These are phyloP conservation scores for Cyclotella atomus DNA, from an alignment of 108 stramenopile genomes.

Conservation along the genomic window DNA sequence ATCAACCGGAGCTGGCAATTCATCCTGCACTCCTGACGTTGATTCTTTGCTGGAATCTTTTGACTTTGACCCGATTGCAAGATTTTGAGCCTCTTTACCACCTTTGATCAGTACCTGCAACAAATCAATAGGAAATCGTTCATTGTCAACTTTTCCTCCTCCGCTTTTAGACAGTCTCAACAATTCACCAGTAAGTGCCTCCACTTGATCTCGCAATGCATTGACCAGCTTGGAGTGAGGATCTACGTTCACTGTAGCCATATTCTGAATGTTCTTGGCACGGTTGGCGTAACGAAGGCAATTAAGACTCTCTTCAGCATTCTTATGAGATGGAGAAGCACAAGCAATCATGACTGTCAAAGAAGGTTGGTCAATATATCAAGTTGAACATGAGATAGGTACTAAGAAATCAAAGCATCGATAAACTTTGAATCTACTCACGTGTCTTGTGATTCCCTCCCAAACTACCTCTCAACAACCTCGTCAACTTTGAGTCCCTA, in stretches of 20 bases:
- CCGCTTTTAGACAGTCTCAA: slow-evolving; percentile 45
- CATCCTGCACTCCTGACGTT: background rate
- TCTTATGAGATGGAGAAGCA: slow-evolving; percentile 76
- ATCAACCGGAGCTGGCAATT: background rate
- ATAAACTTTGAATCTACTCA: no score
- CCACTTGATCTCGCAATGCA: slow-evolving; percentile 50
- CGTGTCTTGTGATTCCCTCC: slow-evolving; percentile 97
- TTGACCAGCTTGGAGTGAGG: slow-evolving; percentile 57
- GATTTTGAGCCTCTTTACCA: slow-evolving; percentile 24
- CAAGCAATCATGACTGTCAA: slow-evolving; percentile 91
- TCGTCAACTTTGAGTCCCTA: slow-evolving; percentile 89
- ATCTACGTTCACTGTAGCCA: slow-evolving; percentile 46
- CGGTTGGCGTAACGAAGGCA: slow-evolving; percentile 96
- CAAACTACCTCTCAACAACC: slow-evolving; percentile 70
- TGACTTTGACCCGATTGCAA: slow-evolving; percentile 15
- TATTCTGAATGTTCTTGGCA: slow-evolving; percentile 97
- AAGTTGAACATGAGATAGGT: no score
- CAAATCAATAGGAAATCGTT: slow-evolving; percentile 46
- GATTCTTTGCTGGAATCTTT: background rate
- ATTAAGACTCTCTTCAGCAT: slow-evolving; percentile 94
- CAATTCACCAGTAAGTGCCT: slow-evolving; percentile 62
- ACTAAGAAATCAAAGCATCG: no score
- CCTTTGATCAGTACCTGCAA: slow-evolving; percentile 54
- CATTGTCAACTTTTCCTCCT: slow-evolving; percentile 48
- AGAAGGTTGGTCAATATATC: background rate